Conservation (phyloP, 78 protist genomes). For the Speleostelium caveatum region DNA sequence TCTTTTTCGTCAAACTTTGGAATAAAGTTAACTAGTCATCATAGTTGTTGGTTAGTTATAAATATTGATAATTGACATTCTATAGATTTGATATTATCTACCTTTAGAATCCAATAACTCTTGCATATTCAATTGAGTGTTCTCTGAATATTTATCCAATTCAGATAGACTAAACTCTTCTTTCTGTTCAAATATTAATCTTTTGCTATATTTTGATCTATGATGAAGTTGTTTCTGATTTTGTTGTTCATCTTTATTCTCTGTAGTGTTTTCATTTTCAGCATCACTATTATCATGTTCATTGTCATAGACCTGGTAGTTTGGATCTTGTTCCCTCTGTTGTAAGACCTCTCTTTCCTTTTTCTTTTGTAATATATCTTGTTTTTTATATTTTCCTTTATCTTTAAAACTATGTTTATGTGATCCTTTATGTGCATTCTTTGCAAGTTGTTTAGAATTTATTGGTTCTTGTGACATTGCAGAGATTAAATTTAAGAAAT, state of each 20-base stretch:
- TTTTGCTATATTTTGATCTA: not conserved
- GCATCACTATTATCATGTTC: no score
- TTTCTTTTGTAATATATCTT: not conserved
- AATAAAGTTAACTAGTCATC: not conserved
- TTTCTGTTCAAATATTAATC: not conserved
- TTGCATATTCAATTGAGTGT: not conserved
- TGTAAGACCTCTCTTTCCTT: not conserved
- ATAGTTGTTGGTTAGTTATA: no score
- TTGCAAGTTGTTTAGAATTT: not conserved
- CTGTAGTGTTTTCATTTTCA: no score
- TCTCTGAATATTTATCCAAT: not conserved
- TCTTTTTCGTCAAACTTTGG: not conserved
- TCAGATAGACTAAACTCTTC: not conserved
- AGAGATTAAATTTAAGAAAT: no score
- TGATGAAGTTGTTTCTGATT: not conserved
- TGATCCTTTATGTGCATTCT: not conserved
- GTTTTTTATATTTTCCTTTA: no score
- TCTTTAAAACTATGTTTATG: not conserved
- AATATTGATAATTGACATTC: not conserved
- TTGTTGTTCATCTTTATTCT: not conserved
- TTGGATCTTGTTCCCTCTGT: not conserved
- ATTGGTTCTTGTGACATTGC: not conserved
- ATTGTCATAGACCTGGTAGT: not conserved
- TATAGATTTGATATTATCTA: not conserved
- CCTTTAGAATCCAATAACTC: not conserved